Conservation (phyloP, 2,329 filamentous ascomycete species). For the Aspergillus tubingensis region DNA sequence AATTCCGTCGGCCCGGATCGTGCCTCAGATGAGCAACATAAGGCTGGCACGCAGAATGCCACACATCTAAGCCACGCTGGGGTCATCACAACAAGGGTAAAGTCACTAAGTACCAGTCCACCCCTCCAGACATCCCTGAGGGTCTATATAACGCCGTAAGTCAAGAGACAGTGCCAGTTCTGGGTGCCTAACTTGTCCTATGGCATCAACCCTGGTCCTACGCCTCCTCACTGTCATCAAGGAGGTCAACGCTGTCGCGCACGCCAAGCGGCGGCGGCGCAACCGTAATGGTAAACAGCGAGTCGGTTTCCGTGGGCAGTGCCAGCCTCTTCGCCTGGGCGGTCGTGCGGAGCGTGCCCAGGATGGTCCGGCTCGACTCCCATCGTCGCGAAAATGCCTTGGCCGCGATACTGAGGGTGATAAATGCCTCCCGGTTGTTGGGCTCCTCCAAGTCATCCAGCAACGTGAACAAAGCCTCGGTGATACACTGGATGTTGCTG, state of each 20-base stretch:
- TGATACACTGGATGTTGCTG: slow-evolving; percentile 33
- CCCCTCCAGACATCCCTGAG: neutral
- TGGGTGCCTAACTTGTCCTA: neutral
- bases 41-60: no score
- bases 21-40: no score
- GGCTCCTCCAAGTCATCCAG: slow-evolving; percentile 26
- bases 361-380: slow-evolving; percentile 11
- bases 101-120: neutral
- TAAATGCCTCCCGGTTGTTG: slow-evolving; percentile 27
- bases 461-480: slow-evolving; percentile 31
- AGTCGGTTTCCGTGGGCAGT: slow-evolving; percentile 26
- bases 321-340: slow-evolving; percentile 20
- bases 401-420: slow-evolving; percentile 26
- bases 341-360: slow-evolving; percentile 22
- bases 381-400: slow-evolving; percentile 28
- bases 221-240: neutral
- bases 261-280: neutral
- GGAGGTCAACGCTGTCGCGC: neutral
- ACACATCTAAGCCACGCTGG: no score
- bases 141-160: neutral
- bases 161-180: neutral
- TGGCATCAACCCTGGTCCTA: neutral
- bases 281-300: slow-evolving; percentile 19
- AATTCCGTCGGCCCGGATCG: no score
- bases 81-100: no score